These are phyloP conservation scores for Trichocladium uniseriatum DNA, from an alignment of 495 filamentous ascomycete genomes.

Conservation along the genomic window DNA sequence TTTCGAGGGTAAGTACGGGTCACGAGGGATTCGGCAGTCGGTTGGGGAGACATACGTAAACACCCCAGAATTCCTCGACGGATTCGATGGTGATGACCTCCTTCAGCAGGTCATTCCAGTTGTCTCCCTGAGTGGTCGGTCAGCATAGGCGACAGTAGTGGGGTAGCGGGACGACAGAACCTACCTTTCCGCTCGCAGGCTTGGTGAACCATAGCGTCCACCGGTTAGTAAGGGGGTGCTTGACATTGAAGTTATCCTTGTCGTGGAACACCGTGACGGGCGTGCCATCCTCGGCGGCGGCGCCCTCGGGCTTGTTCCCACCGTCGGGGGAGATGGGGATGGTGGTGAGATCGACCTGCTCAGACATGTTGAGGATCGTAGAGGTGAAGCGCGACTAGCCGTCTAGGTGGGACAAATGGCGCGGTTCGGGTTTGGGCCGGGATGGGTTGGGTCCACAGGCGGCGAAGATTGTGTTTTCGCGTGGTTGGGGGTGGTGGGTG, in stretches of 20 bases:
- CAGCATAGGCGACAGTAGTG: slow-evolving; percentile 6
- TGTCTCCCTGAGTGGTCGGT: slow-evolving; percentile 59
- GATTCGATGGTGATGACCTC: slow-evolving; percentile 97
- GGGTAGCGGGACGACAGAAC: slow-evolving; percentile 14
- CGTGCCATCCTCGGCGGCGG: slow-evolving; percentile 40
- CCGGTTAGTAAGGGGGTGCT: slow-evolving; percentile 89
- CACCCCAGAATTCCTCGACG: slow-evolving; percentile 99
- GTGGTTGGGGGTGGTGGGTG: not conserved
- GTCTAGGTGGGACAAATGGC: slow-evolving; percentile 2
- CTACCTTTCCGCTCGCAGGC: slow-evolving; percentile 90
- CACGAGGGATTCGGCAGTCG: not conserved
- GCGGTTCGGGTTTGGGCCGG: not conserved
- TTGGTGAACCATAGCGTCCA: slow-evolving; percentile 99
- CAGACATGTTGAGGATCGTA: slow-evolving; percentile 30
- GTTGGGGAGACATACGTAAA: slow-evolving; percentile 64
- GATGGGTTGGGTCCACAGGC: slow-evolving; percentile 8
- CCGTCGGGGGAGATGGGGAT: slow-evolving; percentile 69
- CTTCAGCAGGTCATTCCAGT: slow-evolving; percentile 97
- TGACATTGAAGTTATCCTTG: slow-evolving; percentile 96
- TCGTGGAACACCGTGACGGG: slow-evolving; percentile 91
- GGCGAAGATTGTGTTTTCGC: slow-evolving; percentile 5
- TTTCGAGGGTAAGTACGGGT: slow-evolving; percentile 12
- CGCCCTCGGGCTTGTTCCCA: slow-evolving; percentile 31
- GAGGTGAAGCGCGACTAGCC: not conserved
- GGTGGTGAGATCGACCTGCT: slow-evolving; percentile 48